phyloP scores from a whole-genome alignment of 495 filamentous ascomycete genomes.

The Cryomyces antarcticus region DNA sequence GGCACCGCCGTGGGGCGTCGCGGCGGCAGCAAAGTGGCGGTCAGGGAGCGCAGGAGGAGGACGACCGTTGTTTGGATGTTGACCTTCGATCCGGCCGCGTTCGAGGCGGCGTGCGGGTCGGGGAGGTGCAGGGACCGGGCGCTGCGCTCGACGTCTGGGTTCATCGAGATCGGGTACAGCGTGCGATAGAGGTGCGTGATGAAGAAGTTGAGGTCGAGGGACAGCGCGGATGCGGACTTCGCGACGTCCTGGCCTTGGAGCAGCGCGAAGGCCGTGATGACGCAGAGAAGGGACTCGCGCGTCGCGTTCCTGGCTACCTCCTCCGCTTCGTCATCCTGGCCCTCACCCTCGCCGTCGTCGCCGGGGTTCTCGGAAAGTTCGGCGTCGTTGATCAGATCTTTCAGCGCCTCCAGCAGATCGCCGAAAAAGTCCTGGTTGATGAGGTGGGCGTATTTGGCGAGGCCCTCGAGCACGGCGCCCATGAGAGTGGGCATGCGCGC shows the following conservation, averaged over 20 bases:
- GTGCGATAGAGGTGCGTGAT: conserved; percentile 76
- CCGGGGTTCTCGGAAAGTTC: conserved; percentile 25
- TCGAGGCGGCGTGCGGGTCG: conserved; percentile 36
- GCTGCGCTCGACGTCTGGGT: conserved; percentile 71
- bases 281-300: conserved; percentile 81
- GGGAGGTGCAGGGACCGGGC: conserved; percentile 60
- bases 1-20: conserved; percentile 35
- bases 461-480: conserved; percentile 81
- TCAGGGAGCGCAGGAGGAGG: conserved; percentile 67
- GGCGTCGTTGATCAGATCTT: conserved; percentile 64
- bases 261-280: conserved; percentile 83
- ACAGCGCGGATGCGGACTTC: conserved; percentile 42
- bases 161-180: conserved; percentile 52
- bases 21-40: conserved; percentile 51
- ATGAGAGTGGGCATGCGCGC: conserved; percentile 56
- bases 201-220: conserved; percentile 88
- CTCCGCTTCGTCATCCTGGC: conserved; percentile 25
- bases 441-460: conserved; percentile 79
- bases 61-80: conserved; percentile 87
- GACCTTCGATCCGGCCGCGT: conserved; percentile 37
- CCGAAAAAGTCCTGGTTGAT: conserved; percentile 99
- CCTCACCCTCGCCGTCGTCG: conserved; percentile 22
- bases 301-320: conserved; percentile 41
- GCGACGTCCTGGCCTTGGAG: conserved; percentile 68
- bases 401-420: conserved; percentile 79